Evolutionary conservation across 345 rosid genomes (phyloP), one percentile per base, ranked within the genome.

Genomic region (Stellera chamaejasme): DNA sequence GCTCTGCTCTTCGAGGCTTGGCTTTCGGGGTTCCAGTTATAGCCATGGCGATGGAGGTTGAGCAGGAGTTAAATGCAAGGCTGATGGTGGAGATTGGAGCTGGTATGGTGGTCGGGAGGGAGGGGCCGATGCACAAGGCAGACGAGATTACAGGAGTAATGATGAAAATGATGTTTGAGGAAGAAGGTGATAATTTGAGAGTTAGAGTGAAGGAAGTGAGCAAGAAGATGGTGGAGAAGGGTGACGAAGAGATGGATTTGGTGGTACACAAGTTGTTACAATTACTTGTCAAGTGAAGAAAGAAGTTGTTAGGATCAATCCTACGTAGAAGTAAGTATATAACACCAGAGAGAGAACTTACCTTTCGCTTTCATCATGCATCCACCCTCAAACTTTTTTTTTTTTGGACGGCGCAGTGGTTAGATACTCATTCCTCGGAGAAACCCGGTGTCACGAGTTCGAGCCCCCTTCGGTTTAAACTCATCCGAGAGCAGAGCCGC

Each of bases 1-100:
- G 69, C 32, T 75, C 76, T 4, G 27, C 59, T 5, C 54, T 70
- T 27, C 75, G 72, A 39, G 65, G 64, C 0, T 60, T 77, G 27
- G 58, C 54, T 43, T 64, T 44, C 26, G 75, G 81, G 6, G 81
- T 67, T 1, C 77, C 75, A 10, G 60, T 73, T 6, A 56, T 73
- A 52, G 76, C 69, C 23, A 54, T 77, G 58, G 66, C 76, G 0
- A 63, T 71, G 76, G 64, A 53, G 26, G 48, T 58, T 52, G 78
- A 77, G 12, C 76, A 70, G 59, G 76, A 65, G 1, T 3, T 60
- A n/a, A 66, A 66, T 57, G 68, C 72, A 13, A 69, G 32, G 43
- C 16, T 77, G 36, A 63, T 69, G 19, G 72, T 45, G 15, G 66
- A 72, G 11, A 44, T 49, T 58, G 77, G 75, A 14, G 72, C 66